Conservation (phyloP, 768 basidiomycete species). For the Boletellus sp. region DNA sequence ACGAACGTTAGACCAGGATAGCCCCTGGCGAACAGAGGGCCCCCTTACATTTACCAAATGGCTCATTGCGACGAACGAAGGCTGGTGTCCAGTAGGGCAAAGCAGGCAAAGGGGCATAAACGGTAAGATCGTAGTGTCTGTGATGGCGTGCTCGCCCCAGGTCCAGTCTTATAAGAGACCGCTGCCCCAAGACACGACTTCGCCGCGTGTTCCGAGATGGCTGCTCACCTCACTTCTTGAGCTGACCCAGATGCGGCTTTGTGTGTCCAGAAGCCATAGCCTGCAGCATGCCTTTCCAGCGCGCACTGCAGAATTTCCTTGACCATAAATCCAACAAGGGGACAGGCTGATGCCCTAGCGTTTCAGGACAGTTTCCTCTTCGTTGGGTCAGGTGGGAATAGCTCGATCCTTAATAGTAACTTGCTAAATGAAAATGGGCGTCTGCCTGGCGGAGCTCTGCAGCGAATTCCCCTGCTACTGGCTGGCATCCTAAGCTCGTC, state of each 20-base stretch:
- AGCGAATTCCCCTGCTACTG: constrained; percentile 2
- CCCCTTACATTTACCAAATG: constrained; percentile 17
- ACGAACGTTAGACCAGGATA: constrained; percentile 4
- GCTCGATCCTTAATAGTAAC: constrained; percentile 14
- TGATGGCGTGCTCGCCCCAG: constrained; percentile 10
- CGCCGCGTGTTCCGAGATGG: constrained; percentile 28
- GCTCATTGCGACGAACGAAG: constrained; percentile 18
- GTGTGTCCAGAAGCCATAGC: constrained; percentile 20
- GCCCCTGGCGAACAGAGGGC: neutral
- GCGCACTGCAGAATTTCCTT: constrained; percentile 12
- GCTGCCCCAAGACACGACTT: constrained; percentile 32
- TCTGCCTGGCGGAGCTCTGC: constrained; percentile 1
- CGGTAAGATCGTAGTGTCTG: constrained; percentile 15
- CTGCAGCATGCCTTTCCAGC: constrained; percentile 26
- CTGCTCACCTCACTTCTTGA: constrained; percentile 26
- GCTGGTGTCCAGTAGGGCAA: constrained; percentile 22
- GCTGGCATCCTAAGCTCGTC: neutral
- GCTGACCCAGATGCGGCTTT: constrained; percentile 19
- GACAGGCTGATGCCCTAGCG: constrained; percentile 1
- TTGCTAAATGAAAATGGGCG: constrained; percentile 15
- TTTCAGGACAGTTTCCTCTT: neutral
- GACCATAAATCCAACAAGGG: constrained; percentile 3
- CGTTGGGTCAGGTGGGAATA: constrained; percentile 21
- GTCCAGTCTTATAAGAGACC: constrained; percentile 29
- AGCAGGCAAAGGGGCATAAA: constrained; percentile 24